Percentiles rank a stretch among this genome's conserved stretches.
Evolutionary conservation across 2,329 filamentous ascomycete species (phyloP).

Genomic region (Byssoonygena ceratinophila): DNA sequence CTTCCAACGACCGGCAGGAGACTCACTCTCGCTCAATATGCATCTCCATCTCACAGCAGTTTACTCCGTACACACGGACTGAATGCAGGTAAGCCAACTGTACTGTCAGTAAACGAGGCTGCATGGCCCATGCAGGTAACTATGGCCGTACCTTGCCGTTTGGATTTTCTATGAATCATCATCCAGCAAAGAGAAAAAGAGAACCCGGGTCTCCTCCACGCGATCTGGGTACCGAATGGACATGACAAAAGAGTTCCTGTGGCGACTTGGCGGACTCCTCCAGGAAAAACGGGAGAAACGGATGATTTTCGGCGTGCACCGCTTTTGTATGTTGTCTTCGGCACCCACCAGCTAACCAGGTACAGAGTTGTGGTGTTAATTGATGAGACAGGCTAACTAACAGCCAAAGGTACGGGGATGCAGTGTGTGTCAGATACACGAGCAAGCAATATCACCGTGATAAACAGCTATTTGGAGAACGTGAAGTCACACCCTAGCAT

Average conservation of each 20-base stretch:
- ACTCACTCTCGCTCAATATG: no score
- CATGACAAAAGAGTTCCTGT: not conserved
- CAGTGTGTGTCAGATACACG: not conserved
- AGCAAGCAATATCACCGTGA: not conserved
- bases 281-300: not conserved
- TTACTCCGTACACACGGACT: not conserved
- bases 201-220: not conserved
- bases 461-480: not conserved
- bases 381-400: not conserved
- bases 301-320: not conserved
- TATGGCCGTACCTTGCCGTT: not conserved
- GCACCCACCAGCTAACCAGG: not conserved
- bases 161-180: slow-evolving; percentile 1
- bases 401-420: not conserved
- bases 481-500: not conserved
- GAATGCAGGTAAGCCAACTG: not conserved
- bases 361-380: not conserved
- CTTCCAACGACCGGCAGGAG: not conserved
- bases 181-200: not conserved
- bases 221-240: not conserved
- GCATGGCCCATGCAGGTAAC: not conserved
- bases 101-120: not conserved
- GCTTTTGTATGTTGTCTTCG: no score
- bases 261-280: not conserved
- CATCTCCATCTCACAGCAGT: no score